A percentile compares a stretch with the other conserved stretches of the same genome.
These are phyloP conservation scores for Myxozyma kluyveri DNA, from an alignment of 805 yeast genomes.

Conservation along the genomic window DNA sequence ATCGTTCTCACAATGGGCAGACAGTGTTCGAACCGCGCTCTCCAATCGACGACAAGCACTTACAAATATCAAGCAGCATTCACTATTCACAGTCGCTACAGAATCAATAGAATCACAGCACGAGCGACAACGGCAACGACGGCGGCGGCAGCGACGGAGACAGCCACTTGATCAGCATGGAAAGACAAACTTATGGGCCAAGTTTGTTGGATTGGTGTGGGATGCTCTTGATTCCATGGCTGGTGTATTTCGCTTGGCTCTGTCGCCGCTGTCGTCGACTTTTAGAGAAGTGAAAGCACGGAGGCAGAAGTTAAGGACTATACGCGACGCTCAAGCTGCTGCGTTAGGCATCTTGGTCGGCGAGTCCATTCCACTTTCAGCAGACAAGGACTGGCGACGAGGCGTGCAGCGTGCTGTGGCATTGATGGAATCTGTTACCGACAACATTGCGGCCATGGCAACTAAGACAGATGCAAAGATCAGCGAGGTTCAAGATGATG, in stretches of 20 bases:
- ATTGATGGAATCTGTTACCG: constrained; percentile 17
- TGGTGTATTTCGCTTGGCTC: constrained; percentile 9
- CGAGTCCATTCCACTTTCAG: constrained; percentile 14
- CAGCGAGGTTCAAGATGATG: too few species aligned
- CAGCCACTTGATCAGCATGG: too few species aligned
- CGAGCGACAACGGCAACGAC: background rate
- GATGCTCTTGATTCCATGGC: too few species aligned
- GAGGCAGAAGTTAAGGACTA: constrained; percentile 15
- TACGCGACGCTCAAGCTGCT: constrained; percentile 31
- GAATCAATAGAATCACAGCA: background rate
- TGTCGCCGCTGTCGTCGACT: constrained; percentile 28
- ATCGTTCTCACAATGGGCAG: constrained; percentile 17
- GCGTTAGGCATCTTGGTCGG: constrained; percentile 31
- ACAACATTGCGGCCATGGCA: constrained; percentile 5
- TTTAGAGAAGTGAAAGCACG: constrained; percentile 27
- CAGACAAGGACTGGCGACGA: constrained; percentile 26
- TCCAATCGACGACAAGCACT: constrained; percentile 4
- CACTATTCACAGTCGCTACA: background rate
- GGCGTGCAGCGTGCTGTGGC: constrained; percentile 23
- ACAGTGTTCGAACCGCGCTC: constrained; percentile 9
- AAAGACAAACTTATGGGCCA: too few species aligned
- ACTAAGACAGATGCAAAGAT: too few species aligned
- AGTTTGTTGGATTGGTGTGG: too few species aligned
- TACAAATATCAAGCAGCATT: constrained; percentile 1
- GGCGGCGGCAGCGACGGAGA: too few species aligned